Conservation (phyloP, 805 yeast genomes). For the Starmerella davenportii region DNA sequence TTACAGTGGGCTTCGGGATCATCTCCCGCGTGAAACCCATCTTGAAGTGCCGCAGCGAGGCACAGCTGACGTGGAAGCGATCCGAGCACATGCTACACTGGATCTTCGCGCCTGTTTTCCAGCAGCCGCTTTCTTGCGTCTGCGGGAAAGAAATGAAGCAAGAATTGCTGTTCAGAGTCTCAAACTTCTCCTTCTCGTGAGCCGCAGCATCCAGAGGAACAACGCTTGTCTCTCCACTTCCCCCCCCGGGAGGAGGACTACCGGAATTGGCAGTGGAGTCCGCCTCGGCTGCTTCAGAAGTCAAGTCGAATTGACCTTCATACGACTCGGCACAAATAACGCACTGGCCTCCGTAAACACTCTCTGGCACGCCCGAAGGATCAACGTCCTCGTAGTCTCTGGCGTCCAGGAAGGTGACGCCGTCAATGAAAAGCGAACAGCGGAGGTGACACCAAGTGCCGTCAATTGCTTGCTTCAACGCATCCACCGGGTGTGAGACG, state of each 20-base stretch:
- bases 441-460: conserved; percentile 14
- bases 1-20: conserved; percentile 18
- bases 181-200: background rate
- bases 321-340: conserved; percentile 4
- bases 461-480: conserved; percentile 12
- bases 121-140: background rate
- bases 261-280: background rate
- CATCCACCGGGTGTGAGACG: conserved; percentile 8
- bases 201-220: background rate
- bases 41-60: conserved; percentile 21
- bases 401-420: conserved; percentile 6
- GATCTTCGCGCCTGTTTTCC: conserved; percentile 2
- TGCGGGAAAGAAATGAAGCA: background rate
- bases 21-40: conserved; percentile 15
- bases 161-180: background rate
- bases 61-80: conserved; percentile 39
- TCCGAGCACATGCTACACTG: conserved; percentile 11
- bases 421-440: conserved; percentile 11
- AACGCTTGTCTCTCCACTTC: background rate
- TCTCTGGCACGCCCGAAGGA: background rate
- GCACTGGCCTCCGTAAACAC: conserved; percentile 1
- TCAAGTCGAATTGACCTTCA: background rate
- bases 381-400: conserved; percentile 3
- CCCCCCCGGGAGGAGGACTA: background rate
- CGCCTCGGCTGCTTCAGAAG: background rate